Base-by-base conservation (phyloP, 306 rosid genomes). In the Lathyrus sativus region DNA sequence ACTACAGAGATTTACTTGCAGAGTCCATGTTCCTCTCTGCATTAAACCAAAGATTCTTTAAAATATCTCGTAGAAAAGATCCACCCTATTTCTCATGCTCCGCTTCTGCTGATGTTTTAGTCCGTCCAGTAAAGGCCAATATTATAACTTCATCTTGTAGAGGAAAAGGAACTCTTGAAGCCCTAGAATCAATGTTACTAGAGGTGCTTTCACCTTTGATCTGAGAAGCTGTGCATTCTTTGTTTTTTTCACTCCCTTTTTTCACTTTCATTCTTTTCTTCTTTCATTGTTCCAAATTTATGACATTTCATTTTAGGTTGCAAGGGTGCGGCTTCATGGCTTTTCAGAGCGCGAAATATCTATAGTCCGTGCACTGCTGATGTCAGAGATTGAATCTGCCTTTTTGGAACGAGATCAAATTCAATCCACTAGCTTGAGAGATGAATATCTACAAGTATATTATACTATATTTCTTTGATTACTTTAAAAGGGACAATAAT, bases 341-440 rank as follows among this genome's bases (percentile, higher is more conserved):
- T 93, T 93, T 82, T 93, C 97, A 62, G 98, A 93, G 57, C 89
- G 87, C 38, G 98, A 93, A 70, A 79, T 90, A 59, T 85, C 90
- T 58, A 76, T 90, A 42, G 98, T 90, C 43, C 88, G 91, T 70
- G 85, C 97, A 5, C 71, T 88, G 31, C 67, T 90, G 72, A 85
- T 90, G 91, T 86, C 97, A 64, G 98, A 92, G 81, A 90, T 93
- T 78, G 98, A 93, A 82, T 93, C 98, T 79, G 88, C 96, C 68
- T 92, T 86, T 84, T 86, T 92, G 88, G 98, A 93, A 76, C 90
- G 98, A 15, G 97, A 90, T 83, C 98, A 93, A 82, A 74, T 93
- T 91, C 98, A 93, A 72, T 88, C 98, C 68, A 88, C 96, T 31
- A 90, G 82, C 81, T 78, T 93, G 76, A 80, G 93, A 67, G 96